Evolutionary conservation across 2,329 filamentous ascomycete species (phyloP).

Genomic region (Sphaerostilbella broomeana): DNA sequence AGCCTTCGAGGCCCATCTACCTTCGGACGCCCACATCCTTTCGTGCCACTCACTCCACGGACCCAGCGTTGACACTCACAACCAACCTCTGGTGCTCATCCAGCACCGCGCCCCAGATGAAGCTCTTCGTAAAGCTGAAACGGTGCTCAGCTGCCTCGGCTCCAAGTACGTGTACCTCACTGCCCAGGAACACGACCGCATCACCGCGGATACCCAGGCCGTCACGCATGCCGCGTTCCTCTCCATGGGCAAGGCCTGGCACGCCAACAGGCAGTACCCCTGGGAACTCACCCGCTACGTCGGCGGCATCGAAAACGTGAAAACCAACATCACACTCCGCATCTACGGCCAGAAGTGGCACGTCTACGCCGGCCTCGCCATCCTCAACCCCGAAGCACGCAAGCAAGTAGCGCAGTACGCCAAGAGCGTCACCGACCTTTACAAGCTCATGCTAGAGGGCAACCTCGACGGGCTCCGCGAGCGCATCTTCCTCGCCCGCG

Average conservation of each 20-base stretch:
- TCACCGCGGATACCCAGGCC: constrained; percentile 96
- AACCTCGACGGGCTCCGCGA: constrained; percentile 65
- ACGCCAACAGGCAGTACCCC: constrained; percentile 88
- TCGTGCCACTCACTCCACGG: constrained; percentile 96
- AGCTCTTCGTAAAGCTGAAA: constrained; percentile 71
- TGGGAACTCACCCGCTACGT: constrained; percentile 96
- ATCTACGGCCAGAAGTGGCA: constrained; percentile 99
- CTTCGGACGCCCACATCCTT: constrained; percentile 82
- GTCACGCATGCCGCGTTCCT: constrained; percentile 97
- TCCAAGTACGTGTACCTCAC: constrained; percentile 85
- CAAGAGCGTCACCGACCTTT: constrained; percentile 83
- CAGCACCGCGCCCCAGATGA: constrained; percentile 78
- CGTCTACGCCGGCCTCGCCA: constrained; percentile 94
- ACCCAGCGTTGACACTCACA: constrained; percentile 77
- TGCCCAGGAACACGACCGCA: constrained; percentile 84
- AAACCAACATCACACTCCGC: constrained; percentile 94
- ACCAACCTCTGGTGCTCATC: constrained; percentile 89
- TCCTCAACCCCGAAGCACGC: constrained; percentile 88
- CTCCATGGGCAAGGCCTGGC: constrained; percentile 97
- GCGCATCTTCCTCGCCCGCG: constrained; percentile 57
- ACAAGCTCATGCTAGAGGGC: constrained; percentile 92
- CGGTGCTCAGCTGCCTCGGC: constrained; percentile 72
- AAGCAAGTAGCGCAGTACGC: constrained; percentile 94
- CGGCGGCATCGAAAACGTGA: constrained; percentile 97
- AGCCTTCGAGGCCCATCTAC: constrained; percentile 85